Evolutionary conservation across 1,284 basidiomycete genomes (phyloP), one percentile per base, ranked within the genome.

Genomic region (Ceratobasidium sp.): DNA sequence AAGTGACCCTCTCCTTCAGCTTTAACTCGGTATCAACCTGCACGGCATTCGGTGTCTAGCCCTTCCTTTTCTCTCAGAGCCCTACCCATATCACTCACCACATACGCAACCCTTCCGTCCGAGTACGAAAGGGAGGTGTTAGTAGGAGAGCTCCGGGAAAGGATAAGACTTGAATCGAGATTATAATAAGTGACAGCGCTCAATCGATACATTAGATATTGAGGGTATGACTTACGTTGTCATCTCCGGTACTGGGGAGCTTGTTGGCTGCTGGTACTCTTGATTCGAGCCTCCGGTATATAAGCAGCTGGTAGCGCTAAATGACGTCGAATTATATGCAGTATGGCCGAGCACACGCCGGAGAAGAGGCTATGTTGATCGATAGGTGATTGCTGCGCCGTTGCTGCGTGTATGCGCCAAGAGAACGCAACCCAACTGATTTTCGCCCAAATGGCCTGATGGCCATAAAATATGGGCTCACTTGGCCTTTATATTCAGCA

Each of bases 41-140:
- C 17, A 26, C 9, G 3, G 12, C 5, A 48, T 38, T 50, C 12
- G 28, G 46, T 10, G 4, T 23, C 26, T 59, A 28, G 10, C 10
- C 38, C 56, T 6, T n/a, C n/a, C n/a, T n/a, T n/a, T n/a, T n/a
- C n/a, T n/a, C n/a, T n/a, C 62, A 17, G 40, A 23, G 20, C 20
- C 44, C 6, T 17, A 20, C 10, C 20, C n/a, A 13, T 7, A 7
- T n/a, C 26, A 52, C 59, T 48, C 3, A 64, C 70, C n/a, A 26
- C 40, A 33, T 74, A 74, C 33, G 59, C 57, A 23, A 64, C 33
- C 28, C 44, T 74, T 46, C 70, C 70, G 40, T 74, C 70, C 13
- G 50, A 46, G 50, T 64, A 38, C 10, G 57, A 62, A 3, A 74
- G 6, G 1, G 38, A n/a, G 12, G 70, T 50, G 15, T 74, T 74